These are phyloP conservation scores for Fusarium tanahbumbuense DNA, from an alignment of 2,329 filamentous ascomycete genomes.

Conservation along the genomic window DNA sequence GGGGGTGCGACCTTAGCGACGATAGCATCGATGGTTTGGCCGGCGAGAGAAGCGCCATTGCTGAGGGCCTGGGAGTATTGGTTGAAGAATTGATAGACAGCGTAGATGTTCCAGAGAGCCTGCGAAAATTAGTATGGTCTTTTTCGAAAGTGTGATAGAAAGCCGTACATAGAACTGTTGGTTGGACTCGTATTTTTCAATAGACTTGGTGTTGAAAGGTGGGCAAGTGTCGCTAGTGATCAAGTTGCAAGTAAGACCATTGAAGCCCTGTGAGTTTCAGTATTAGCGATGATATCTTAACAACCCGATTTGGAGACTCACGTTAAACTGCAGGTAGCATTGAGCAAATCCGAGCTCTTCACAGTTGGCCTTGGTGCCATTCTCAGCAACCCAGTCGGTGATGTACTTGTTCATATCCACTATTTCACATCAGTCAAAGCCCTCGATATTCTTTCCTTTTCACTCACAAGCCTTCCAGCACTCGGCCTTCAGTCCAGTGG, in stretches of 20 bases:
- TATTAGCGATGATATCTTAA: neutral
- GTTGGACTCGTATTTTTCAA: slow-evolving; percentile 19
- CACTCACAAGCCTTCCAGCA: slow-evolving; percentile 26
- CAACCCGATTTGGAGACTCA: neutral
- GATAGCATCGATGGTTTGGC: slow-evolving; percentile 18
- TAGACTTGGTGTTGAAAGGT: slow-evolving; percentile 17
- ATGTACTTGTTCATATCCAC: slow-evolving; percentile 33
- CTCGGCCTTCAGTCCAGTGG: slow-evolving; percentile 16
- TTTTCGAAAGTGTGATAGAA: rapidly evolving
- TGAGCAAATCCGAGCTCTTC: slow-evolving; percentile 21
- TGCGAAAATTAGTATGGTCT: rapidly evolving
- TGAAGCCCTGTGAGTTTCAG: neutral
- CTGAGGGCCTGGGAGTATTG: slow-evolving; percentile 23
- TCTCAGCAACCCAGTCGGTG: slow-evolving; percentile 20
- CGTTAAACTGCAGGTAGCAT: slow-evolving; percentile 22
- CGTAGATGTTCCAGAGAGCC: slow-evolving; percentile 32
- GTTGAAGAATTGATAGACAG: slow-evolving; percentile 30
- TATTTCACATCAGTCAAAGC: neutral
- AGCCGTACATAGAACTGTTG: slow-evolving; percentile 22
- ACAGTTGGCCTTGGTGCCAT: slow-evolving; percentile 14
- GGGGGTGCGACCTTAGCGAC: slow-evolving; percentile 22
- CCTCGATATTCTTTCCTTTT: rapidly evolving
- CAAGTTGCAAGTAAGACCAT: slow-evolving; percentile 16
- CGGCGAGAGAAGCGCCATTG: slow-evolving; percentile 22
- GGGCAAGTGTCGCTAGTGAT: slow-evolving; percentile 28